Base-by-base conservation (phyloP, 108 stramenopile species). In the Hondaea fermentalgiana region DNA sequence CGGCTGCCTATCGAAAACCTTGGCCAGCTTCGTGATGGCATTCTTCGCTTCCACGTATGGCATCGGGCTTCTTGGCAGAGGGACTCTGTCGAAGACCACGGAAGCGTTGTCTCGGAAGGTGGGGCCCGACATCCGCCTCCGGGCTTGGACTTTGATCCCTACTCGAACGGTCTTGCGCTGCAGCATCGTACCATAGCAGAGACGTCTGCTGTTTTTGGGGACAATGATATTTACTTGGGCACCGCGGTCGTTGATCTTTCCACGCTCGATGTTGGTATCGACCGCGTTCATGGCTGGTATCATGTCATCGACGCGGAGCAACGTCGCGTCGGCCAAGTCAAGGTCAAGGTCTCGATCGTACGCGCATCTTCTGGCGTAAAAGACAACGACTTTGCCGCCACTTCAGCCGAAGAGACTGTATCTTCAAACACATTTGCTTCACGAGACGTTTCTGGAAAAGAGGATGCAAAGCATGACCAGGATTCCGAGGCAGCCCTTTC, bases 231-330 rank as follows among this genome's bases (percentile, higher is more conserved):
- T 16, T 2, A 53, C n/a, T 16, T 83, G 8, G 76, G 76, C 28
- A 83, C 76, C 6, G 76, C 76, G 51, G 23, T 83, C 4, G 76
- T 83, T 17, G 76, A 83, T 23, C 51, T 83, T 4, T 83, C 76
- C 51, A 53, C 45, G 45, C 51, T 83, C 3, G 45, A 53, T 8
- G 76, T 83, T 6, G 76, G 76, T 16, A 3, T 83, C 1, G 76
- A 35, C 12, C 45, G 49, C 28, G 51, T 83, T n/a, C 76, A 83
- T 35, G 76, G 76, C 0, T 83, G 76, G 76, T 83, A 83, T 23
- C 76, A 83, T 35, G 49, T 83, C 12, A 83, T 83, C n/a, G 76
- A 83, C 76, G 51, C 45, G 16, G 76, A 83, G 51, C 76, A 83
- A 45, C 76, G 76, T 35, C 76, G 76, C 45, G 23, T 83, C 12